A percentile compares a stretch with the other conserved stretches of the same genome.
These are phyloP conservation scores for Abrus precatorius DNA, from an alignment of 306 rosid genomes.

Conservation along the genomic window DNA sequence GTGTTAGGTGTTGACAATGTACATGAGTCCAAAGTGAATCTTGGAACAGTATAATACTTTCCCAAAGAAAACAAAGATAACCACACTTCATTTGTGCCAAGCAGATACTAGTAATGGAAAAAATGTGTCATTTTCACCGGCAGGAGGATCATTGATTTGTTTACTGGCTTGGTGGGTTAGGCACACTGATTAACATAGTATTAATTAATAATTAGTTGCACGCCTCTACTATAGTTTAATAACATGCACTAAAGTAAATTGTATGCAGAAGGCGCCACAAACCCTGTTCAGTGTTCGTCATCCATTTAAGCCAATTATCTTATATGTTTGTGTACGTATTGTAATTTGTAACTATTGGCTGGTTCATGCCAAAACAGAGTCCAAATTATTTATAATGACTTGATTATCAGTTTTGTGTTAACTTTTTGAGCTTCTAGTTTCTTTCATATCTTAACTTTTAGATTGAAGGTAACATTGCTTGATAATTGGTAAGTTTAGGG, in stretches of 20 bases:
- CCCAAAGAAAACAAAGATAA: conserved; percentile 11
- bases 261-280: background rate
- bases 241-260: conserved; percentile 22
- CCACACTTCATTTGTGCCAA: background rate
- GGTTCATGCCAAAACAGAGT: background rate
- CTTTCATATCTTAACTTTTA: background rate
- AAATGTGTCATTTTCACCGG: conserved; percentile 31
- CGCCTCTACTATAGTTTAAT: background rate
- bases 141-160: conserved; percentile 38
- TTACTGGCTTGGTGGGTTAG: conserved; percentile 33
- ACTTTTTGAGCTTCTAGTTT: conserved; percentile 4
- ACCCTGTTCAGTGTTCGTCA: conserved; percentile 4
- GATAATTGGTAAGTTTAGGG: background rate
- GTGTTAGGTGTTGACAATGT: conserved; percentile 37
- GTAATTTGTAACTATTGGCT: background rate
- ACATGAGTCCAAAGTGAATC: conserved; percentile 40
- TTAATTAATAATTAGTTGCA: background rate
- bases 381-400: background rate
- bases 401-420: background rate
- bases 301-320: conserved; percentile 8
- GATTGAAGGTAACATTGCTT: conserved; percentile 17
- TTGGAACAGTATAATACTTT: conserved; percentile 5
- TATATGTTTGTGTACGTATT: background rate
- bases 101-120: background rate
- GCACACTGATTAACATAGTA: conserved; percentile 29